These are phyloP conservation scores for Fusarium nisikadoi DNA, from an alignment of 2,329 filamentous ascomycete species.

Conservation along the genomic window DNA sequence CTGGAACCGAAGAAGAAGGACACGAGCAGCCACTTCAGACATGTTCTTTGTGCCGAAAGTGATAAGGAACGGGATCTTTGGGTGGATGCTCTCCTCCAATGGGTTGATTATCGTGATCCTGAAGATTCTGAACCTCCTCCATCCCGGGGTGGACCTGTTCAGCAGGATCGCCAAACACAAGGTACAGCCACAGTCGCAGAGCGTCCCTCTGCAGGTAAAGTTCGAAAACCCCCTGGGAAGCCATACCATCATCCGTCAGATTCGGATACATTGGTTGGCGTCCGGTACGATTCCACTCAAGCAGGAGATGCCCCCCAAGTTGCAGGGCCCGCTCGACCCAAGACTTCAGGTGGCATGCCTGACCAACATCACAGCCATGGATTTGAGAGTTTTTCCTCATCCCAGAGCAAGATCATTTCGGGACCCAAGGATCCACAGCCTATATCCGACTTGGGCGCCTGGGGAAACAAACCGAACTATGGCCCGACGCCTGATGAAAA, in stretches of 20 bases:
- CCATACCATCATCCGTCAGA: slow-evolving; percentile 52
- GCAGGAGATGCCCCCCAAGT: slow-evolving; percentile 62
- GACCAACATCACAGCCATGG: slow-evolving; percentile 50
- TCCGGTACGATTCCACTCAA: slow-evolving; percentile 67
- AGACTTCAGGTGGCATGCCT: slow-evolving; percentile 49
- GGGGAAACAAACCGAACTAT: slow-evolving; percentile 80
- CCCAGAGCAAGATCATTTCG: slow-evolving; percentile 72
- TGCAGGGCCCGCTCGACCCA: slow-evolving; percentile 50
- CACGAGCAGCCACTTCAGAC: slow-evolving; percentile 84
- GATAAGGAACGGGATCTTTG: slow-evolving; percentile 92
- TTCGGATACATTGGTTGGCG: slow-evolving; percentile 63
- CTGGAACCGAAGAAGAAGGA: slow-evolving; percentile 97
- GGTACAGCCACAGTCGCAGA: slow-evolving; percentile 37
- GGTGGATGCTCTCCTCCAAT: slow-evolving; percentile 90
- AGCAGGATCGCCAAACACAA: slow-evolving; percentile 56
- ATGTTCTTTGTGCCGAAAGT: slow-evolving; percentile 95
- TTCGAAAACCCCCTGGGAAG: slow-evolving; percentile 50
- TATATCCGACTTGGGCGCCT: slow-evolving; percentile 83
- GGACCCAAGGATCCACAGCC: slow-evolving; percentile 84
- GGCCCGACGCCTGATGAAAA: slow-evolving; percentile 75
- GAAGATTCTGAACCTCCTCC: slow-evolving; percentile 56
- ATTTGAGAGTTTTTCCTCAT: slow-evolving; percentile 49
- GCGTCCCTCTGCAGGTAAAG: slow-evolving; percentile 32
- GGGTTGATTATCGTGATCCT: slow-evolving; percentile 80
- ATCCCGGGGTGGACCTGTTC: slow-evolving; percentile 45